Evolutionary conservation across 164 flowering plant species (phyloP), one percentile per base, ranked within the genome.

Genomic region (Piper longum): DNA sequence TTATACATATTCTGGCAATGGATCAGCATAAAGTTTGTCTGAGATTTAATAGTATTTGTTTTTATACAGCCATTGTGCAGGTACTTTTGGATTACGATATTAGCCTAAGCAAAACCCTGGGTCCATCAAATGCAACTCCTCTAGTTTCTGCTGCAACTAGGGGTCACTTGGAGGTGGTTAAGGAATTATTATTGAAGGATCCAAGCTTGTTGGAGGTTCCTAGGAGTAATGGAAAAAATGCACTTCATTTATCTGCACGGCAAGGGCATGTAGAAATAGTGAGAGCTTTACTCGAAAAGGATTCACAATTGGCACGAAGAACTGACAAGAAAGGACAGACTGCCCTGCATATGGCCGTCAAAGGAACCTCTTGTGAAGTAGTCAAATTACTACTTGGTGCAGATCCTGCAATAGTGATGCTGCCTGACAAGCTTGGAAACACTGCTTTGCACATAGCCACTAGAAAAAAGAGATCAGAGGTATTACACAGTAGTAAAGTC

Each of bases 261-360:
- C 84, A 75, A 51, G 93, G 96, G 7, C 89, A 89, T 71, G 89
- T 74, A 3, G 95, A 87, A n/a, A 74, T 87, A 67, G 89, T 87
- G 26, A 81, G 75, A 61, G 84, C 86, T 19, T 70, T 89, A 71
- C 86, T 89, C 2, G 75, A 76, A 17, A 82, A 79, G 67, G 89
- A 85, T 77, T 78, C 88, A 40, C 91, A 82, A 17, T 66, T 89
- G 78, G 93, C 91, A 16, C 80, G 88, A 45, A 80, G 82, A 66
- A 85, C 79, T 48, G 96, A 89, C 72, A 89, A 85, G 80, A 89
- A 89, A 70, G 88, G 96, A 43, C 96, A 89, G 67, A 89, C 93
- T 56, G 86, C 96, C 13, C 65, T 89, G 67, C 96, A 89, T 69
- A 87, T 87, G 96, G 93, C 91, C 66, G 96, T 85, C 11, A 89